Conservation (phyloP, 1,284 basidiomycete genomes). For the Gymnopus androsaceus region DNA sequence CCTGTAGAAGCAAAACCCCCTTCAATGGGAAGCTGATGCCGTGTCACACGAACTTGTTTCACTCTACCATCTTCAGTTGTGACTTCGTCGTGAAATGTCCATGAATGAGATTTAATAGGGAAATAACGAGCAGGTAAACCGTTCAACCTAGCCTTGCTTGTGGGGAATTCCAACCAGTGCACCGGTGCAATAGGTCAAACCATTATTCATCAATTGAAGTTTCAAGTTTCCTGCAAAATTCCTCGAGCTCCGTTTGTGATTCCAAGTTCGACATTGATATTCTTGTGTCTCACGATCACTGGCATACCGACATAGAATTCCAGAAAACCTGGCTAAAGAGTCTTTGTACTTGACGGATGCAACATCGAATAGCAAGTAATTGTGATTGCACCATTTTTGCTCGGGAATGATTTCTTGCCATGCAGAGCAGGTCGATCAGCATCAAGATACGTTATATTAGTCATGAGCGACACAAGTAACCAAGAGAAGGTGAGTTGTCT, state of each 20-base stretch:
- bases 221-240: background rate
- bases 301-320: slow-evolving; percentile 31
- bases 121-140: slow-evolving; percentile 22
- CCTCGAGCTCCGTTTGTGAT: slow-evolving; percentile 32
- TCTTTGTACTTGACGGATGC: background rate
- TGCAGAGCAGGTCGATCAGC: no score
- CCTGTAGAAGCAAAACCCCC: slow-evolving; percentile 7
- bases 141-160: slow-evolving; percentile 20
- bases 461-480: background rate
- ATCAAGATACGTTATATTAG: background rate
- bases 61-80: background rate
- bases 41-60: background rate
- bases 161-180: slow-evolving; percentile 27
- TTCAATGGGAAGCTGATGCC: slow-evolving; percentile 6
- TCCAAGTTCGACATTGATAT: slow-evolving; percentile 31
- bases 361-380: no score
- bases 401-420: no score
- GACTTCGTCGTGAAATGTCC: background rate
- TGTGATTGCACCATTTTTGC: no score
- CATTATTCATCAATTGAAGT: background rate
- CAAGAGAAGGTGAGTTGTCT: background rate
- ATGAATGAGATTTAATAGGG: slow-evolving; percentile 1
- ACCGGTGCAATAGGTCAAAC: slow-evolving; percentile 2
- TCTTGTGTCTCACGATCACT: slow-evolving; percentile 25
- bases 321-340: slow-evolving; percentile 19